phyloP scores from a whole-genome alignment of 345 rosid genomes.

The Luvunga scandens region DNA sequence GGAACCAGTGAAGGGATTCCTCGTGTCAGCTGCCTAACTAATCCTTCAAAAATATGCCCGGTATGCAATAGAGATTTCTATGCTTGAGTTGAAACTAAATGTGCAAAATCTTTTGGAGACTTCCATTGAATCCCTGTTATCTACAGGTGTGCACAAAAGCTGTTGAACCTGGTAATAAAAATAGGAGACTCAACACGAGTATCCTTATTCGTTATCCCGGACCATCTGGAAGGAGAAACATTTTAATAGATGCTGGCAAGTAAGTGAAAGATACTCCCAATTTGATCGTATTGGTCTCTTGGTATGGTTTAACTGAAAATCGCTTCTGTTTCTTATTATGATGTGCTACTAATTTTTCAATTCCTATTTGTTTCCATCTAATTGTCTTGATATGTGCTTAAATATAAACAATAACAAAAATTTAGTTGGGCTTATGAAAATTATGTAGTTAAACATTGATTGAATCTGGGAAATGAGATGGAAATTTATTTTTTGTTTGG shows the following conservation, averaged over 20 bases:
- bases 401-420: not conserved
- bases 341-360: not conserved
- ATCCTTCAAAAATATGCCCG: conserved; percentile 70
- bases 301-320: not conserved
- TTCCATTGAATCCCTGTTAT: conserved; percentile 12
- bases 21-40: conserved; percentile 86
- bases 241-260: conserved; percentile 91
- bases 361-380: not conserved
- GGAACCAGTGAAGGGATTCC: conserved; percentile 99
- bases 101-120: conserved; percentile 10
- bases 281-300: not conserved
- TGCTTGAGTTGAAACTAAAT: not conserved
- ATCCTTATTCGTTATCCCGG: conserved; percentile 61
- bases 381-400: not conserved
- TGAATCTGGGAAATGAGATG: not conserved
- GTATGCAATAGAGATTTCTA: conserved; percentile 33
- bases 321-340: not conserved
- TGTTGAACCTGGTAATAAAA: conserved; percentile 65
- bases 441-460: not conserved
- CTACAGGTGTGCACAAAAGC: conserved; percentile 82
- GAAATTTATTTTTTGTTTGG: not conserved
- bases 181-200: conserved; percentile 77
- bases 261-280: conserved; percentile 40
- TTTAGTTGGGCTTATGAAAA: not conserved
- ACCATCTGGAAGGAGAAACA: conserved; percentile 48